Evolutionary conservation across 176 grass and related monocot genomes (phyloP).

Genomic region (Aechmea fasciata): DNA sequence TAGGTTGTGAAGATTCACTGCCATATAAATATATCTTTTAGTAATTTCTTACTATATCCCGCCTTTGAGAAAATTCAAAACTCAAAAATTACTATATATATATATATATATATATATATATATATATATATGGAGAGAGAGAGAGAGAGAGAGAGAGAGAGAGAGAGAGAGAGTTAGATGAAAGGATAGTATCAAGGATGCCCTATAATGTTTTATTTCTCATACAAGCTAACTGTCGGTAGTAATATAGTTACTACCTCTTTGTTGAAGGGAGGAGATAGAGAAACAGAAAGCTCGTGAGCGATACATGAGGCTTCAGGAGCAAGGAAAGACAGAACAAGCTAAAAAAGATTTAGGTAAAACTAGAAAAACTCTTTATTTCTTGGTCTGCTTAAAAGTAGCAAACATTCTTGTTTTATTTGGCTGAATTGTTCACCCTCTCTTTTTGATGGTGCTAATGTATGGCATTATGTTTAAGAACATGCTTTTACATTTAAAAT

Average conservation of each 20-base stretch:
- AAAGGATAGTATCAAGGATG: too few species aligned
- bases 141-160: too few species aligned
- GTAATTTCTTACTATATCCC: background rate
- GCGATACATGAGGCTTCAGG: constrained; percentile 71
- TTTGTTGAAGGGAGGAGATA: constrained; percentile 60
- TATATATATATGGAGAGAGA: background rate
- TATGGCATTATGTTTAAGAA: background rate
- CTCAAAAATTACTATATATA: background rate
- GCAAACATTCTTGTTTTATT: constrained; percentile 9
- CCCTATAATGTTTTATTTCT: background rate
- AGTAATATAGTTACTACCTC: background rate
- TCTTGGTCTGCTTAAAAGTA: constrained; percentile 24
- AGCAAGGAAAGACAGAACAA: constrained; percentile 91
- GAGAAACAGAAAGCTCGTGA: constrained; percentile 65
- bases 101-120: background rate
- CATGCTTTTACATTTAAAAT: background rate
- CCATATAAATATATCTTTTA: too few species aligned
- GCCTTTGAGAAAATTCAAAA: background rate
- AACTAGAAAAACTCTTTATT: constrained; percentile 17
- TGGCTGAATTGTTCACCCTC: background rate
- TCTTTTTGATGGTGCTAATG: background rate
- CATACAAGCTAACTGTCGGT: background rate
- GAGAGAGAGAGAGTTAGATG: too few species aligned
- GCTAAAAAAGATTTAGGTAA: constrained; percentile 89
- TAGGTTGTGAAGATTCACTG: too few species aligned